Conservation (phyloP, 2,329 filamentous ascomycete genomes). For the Colletotrichum somersetense region DNA sequence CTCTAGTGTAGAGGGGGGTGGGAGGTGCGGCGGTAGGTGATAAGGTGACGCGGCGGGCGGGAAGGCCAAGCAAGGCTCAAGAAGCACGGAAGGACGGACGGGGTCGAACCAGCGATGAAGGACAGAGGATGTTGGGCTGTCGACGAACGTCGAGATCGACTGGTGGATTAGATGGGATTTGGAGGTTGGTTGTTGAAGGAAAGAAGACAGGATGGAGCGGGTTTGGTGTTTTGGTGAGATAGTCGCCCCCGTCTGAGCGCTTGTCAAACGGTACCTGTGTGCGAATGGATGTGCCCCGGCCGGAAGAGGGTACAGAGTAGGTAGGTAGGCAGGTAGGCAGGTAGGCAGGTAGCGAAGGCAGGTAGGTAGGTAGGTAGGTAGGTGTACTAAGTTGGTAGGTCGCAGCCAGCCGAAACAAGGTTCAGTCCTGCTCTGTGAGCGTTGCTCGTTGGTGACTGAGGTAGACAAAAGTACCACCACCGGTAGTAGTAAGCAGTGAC, state of each 20-base stretch:
- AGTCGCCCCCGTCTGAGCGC: constrained; percentile 38
- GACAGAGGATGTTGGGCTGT: constrained; percentile 2
- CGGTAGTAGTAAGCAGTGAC: not conserved
- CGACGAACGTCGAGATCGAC: constrained; percentile 19
- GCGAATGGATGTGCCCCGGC: constrained; percentile 32
- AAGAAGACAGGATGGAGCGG: constrained; percentile 30
- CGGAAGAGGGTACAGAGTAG: constrained; percentile 25
- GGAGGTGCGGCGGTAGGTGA: constrained; percentile 19
- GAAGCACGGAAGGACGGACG: constrained; percentile 1
- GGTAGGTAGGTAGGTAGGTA: not conserved
- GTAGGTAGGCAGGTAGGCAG: not conserved
- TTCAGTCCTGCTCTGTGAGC: constrained; percentile 1
- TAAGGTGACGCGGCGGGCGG: constrained; percentile 43
- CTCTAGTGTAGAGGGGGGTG: constrained; percentile 6
- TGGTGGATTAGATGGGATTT: constrained; percentile 15
- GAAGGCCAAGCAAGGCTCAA: constrained; percentile 33
- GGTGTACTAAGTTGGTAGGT: constrained; percentile 1
- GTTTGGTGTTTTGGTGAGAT: constrained; percentile 40
- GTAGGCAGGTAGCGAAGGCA: constrained; percentile 21
- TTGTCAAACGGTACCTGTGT: constrained; percentile 42
- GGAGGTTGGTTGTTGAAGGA: constrained; percentile 35
- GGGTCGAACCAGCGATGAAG: constrained; percentile 32
- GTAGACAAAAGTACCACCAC: not conserved
- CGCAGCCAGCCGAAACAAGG: constrained; percentile 15
- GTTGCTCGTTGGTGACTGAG: not conserved